A percentile compares a stretch with the other conserved stretches of the same genome.
These are phyloP conservation scores for Cadophora sp. DNA, from an alignment of 2,329 filamentous ascomycete genomes.

Conservation along the genomic window DNA sequence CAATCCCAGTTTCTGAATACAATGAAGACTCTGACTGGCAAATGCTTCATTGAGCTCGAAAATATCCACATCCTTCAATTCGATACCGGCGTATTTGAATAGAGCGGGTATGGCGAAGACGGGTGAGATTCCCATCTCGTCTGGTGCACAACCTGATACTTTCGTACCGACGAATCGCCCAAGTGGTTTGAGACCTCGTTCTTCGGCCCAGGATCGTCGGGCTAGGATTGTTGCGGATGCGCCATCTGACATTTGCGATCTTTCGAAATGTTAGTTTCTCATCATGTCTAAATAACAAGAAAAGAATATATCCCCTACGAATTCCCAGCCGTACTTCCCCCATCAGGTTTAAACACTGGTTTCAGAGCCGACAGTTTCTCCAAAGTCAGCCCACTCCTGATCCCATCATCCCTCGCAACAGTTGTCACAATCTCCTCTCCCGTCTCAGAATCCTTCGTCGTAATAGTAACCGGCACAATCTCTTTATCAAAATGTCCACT, in stretches of 20 bases:
- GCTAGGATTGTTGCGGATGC: conserved; percentile 69
- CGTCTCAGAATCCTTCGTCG: conserved; percentile 46
- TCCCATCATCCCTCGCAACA: conserved; percentile 66
- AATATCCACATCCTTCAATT: conserved; percentile 64
- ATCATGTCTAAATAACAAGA: background rate
- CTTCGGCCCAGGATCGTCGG: conserved; percentile 65
- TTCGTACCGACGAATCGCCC: conserved; percentile 71
- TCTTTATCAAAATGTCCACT: conserved; percentile 66
- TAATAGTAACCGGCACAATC: conserved; percentile 66
- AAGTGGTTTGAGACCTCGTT: conserved; percentile 66
- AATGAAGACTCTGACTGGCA: conserved; percentile 46
- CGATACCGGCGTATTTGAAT: conserved; percentile 61
- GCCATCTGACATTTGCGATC: conserved; percentile 68
- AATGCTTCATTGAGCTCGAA: conserved; percentile 70
- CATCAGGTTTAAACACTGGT: conserved; percentile 66
- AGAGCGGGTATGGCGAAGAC: conserved; percentile 70
- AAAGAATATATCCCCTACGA: conserved; percentile 31
- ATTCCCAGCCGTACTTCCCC: conserved; percentile 69
- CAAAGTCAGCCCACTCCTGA: conserved; percentile 61
- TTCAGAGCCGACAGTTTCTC: conserved; percentile 68
- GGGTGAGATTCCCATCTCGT: conserved; percentile 74
- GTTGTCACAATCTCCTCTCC: conserved; percentile 53
- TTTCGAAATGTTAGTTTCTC: background rate
- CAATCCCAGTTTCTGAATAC: conserved; percentile 54
- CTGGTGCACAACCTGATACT: conserved; percentile 66